phyloP scores from a whole-genome alignment of 2,329 filamentous ascomycete genomes.

The Pseudogymnoascus sp. region DNA sequence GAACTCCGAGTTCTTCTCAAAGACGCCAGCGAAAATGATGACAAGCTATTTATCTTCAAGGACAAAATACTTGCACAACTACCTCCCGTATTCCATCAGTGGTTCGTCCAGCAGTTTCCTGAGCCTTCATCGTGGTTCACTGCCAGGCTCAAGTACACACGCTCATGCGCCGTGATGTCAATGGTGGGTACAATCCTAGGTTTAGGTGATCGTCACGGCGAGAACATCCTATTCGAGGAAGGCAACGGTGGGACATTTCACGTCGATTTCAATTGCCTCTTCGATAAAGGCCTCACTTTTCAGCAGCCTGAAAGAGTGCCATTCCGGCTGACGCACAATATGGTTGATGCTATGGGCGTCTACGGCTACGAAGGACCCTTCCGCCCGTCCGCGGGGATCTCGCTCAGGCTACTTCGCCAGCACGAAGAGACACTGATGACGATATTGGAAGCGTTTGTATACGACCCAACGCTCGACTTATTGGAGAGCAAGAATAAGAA shows the following conservation, averaged over 20 bases:
- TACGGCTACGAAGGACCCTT: constrained; percentile 94
- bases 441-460: constrained; percentile 91
- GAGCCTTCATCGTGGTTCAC: constrained; percentile 90
- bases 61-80: constrained; percentile 60
- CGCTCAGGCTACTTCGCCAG: constrained; percentile 73
- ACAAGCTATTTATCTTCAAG: constrained; percentile 65
- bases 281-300: constrained; percentile 95
- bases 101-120: constrained; percentile 94
- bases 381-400: constrained; percentile 82
- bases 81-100: constrained; percentile 78
- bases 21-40: constrained; percentile 50
- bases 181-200: constrained; percentile 95
- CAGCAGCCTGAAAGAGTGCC: constrained; percentile 91
- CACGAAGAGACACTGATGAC: constrained; percentile 97
- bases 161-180: constrained; percentile 97
- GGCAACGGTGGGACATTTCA: constrained; percentile 91
- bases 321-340: constrained; percentile 96
- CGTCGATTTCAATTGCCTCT: constrained; percentile 98
- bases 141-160: constrained; percentile 80
- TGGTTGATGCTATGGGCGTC: constrained; percentile 94
- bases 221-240: constrained; percentile 94
- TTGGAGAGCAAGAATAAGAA: constrained; percentile 59
- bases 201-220: constrained; percentile 89
- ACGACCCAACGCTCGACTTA: constrained; percentile 93
- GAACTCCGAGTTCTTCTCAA: constrained; percentile 59